phyloP scores from a whole-genome alignment of 2,329 filamentous ascomycete genomes.

The Cladosporium sp. region DNA sequence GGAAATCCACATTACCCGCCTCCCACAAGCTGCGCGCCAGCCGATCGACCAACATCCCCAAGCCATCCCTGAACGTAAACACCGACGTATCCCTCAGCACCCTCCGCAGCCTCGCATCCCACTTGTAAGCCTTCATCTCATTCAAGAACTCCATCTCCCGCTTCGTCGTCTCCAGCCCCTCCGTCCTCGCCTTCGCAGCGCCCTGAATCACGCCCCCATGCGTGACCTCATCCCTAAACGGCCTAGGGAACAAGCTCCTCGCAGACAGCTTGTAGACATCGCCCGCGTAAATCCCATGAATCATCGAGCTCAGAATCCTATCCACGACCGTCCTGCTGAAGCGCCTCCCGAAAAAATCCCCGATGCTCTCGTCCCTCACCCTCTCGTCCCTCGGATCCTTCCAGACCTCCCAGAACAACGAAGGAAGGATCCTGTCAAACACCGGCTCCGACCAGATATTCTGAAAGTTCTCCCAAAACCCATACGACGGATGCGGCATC shows the following conservation, averaged over 20 bases:
- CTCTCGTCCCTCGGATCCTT: constrained; percentile 25
- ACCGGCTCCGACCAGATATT: constrained; percentile 46
- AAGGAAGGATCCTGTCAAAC: constrained; percentile 43
- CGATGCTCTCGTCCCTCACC: constrained; percentile 63
- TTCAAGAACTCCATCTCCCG: constrained; percentile 27
- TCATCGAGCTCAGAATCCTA: constrained; percentile 65
- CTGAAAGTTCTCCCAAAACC: constrained; percentile 23
- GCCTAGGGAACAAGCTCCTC: constrained; percentile 52
- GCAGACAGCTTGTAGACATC: constrained; percentile 76
- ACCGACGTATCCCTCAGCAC: constrained; percentile 32
- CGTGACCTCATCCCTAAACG: constrained; percentile 45
- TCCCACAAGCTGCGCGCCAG: constrained; percentile 33
- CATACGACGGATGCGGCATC: constrained; percentile 45
- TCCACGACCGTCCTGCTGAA: constrained; percentile 54
- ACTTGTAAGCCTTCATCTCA: constrained; percentile 28
- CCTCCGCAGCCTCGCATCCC: constrained; percentile 29
- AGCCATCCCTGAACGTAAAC: constrained; percentile 40
- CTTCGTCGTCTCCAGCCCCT: constrained; percentile 32
- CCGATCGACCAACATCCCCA: constrained; percentile 34
- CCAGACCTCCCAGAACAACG: constrained; percentile 32
- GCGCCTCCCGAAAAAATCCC: constrained; percentile 55
- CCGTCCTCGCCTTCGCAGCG: constrained; percentile 22
- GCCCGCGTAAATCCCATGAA: constrained; percentile 90
- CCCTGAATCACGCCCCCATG: constrained; percentile 35
- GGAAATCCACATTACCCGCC: constrained; percentile 36